These are phyloP conservation scores for Leucocoprinus leucothites DNA, from an alignment of 768 basidiomycete genomes.

Conservation along the genomic window DNA sequence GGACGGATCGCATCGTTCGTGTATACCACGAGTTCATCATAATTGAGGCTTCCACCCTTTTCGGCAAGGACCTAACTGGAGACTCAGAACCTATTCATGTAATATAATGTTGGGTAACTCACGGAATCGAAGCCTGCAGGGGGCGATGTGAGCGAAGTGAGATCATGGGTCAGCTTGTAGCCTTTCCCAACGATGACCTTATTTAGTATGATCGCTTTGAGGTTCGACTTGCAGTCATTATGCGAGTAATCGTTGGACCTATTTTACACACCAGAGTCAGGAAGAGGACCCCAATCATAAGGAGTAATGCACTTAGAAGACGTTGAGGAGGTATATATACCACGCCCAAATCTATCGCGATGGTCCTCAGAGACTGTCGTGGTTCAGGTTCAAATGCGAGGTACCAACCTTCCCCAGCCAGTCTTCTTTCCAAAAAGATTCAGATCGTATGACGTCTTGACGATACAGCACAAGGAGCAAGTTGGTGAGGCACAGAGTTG, in stretches of 20 bases:
- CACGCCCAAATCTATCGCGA: constrained; percentile 56
- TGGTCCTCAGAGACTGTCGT: neutral
- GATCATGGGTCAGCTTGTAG: constrained; percentile 61
- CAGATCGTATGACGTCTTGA: constrained; percentile 62
- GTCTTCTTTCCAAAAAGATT: constrained; percentile 66
- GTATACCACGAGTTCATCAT: constrained; percentile 72
- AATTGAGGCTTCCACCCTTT: constrained; percentile 62
- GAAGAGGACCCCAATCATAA: neutral
- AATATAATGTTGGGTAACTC: constrained; percentile 21
- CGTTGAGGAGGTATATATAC: constrained; percentile 74
- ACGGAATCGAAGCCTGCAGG: constrained; percentile 69
- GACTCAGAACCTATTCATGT: neutral
- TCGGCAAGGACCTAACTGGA: constrained; percentile 64
- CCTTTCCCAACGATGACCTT: constrained; percentile 73
- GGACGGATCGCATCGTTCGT: constrained; percentile 69
- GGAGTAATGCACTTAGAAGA: constrained; percentile 58
- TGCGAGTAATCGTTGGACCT: constrained; percentile 71
- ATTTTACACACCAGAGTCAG: neutral
- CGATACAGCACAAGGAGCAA: constrained; percentile 64
- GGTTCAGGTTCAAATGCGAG: neutral
- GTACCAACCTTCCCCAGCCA: constrained; percentile 62
- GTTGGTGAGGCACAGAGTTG: constrained; percentile 51
- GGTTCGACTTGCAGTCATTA: constrained; percentile 49
- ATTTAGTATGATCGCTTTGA: constrained; percentile 69
- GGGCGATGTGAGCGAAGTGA: constrained; percentile 49